Conservation (phyloP, 2,329 filamentous ascomycete species). For the Aspergillus vadensis region DNA sequence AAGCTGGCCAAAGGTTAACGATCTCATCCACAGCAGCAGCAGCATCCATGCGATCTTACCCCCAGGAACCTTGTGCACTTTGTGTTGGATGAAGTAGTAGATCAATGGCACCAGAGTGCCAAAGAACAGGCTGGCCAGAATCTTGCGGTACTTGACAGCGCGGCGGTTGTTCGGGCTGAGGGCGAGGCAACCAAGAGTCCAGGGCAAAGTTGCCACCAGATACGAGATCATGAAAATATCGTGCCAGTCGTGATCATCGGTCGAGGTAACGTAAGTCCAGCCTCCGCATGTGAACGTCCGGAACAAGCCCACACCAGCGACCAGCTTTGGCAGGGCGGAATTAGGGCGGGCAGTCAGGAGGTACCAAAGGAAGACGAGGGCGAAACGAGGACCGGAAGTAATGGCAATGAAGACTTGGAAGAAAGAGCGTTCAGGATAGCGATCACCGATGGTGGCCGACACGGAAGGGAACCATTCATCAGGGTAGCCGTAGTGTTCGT, state of each 20-base stretch:
- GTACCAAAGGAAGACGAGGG: constrained; percentile 89
- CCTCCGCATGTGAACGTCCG: constrained; percentile 92
- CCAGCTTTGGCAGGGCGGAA: constrained; percentile 74
- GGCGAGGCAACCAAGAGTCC: constrained; percentile 87
- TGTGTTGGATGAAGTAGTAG: constrained; percentile 98
- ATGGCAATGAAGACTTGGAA: constrained; percentile 98
- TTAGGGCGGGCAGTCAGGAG: constrained; percentile 78
- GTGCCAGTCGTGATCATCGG: constrained; percentile 97
- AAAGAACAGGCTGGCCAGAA: constrained; percentile 81
- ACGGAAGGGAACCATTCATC: constrained; percentile 97
- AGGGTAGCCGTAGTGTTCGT: constrained; percentile 92
- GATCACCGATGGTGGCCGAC: constrained; percentile 93
- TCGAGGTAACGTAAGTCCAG: constrained; percentile 98
- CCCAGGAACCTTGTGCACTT: constrained; percentile 89
- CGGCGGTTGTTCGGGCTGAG: constrained; percentile 81
- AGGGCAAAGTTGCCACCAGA: constrained; percentile 87
- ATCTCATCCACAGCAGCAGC: neutral
- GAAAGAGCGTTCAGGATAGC: constrained; percentile 93
- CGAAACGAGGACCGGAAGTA: constrained; percentile 90
- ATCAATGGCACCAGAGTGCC: constrained; percentile 85
- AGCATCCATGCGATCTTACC: constrained; percentile 59
- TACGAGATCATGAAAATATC: constrained; percentile 99
- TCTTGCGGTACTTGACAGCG: constrained; percentile 86
- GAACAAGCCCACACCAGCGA: constrained; percentile 78
- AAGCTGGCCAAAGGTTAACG: constrained; percentile 61